Evolutionary conservation across 148 eudicot genomes (phyloP), one percentile per base, ranked within the genome.

Genomic region (Rhododendron vialii): DNA sequence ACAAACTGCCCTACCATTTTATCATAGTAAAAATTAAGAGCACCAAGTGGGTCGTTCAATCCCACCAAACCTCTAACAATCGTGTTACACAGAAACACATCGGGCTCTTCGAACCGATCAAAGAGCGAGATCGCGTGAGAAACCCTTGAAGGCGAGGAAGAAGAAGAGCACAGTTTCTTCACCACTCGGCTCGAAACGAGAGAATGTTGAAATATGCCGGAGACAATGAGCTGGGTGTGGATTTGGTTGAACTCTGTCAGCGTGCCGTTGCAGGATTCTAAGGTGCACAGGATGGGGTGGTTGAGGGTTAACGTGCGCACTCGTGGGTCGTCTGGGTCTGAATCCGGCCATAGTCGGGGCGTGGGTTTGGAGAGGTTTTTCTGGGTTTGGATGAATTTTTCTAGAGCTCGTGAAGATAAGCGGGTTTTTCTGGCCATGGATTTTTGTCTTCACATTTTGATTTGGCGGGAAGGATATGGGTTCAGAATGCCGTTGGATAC

Each of bases 21-120:
- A 41, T 79, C 45, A 81, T 89, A 77, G 74, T 91, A 94, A 82
- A 94, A 94, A n/a, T 17, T 35, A 53, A 92, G 80, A 51, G 89
- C 93, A 51, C 53, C 67, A 65, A 83, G 48, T 38, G 86, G 86
- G 85, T 89, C 82, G 85, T 91, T 87, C 89, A 57, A 78, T 22
- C 90, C 88, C 82, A 89, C 88, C 85, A n/a, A 89, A 1, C 94
- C 73, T 84, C 91, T 92, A n/a, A 91, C 84, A 78, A 92, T 86
- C 15, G 91, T 87, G 86, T 92, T 92, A 73, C 96, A 92, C 81
- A 94, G 78, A 55, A 92, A 94, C 20, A 93, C 94, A 91, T 92
- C 94, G 3, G 91, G 93, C 73, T 90, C 83, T 61, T 94, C 88
- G 26, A 91, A 61, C 17, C 48, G 45, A 61, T 83, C 74, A 22